Conservation (phyloP, 345 rosid genomes). For the Streptanthus diversifolius region DNA sequence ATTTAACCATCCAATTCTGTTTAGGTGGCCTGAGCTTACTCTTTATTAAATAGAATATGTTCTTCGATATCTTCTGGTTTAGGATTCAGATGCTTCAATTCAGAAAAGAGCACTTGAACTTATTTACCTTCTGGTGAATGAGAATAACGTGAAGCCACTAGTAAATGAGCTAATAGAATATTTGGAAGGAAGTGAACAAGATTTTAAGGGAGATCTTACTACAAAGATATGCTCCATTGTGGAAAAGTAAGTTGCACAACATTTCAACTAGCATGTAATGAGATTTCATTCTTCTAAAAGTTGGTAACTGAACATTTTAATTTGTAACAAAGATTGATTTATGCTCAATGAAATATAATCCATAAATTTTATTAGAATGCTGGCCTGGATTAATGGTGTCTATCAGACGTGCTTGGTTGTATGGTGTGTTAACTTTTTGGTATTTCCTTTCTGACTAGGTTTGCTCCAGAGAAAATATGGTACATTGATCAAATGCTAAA, state of each 20-base stretch:
- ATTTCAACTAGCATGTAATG: slow-evolving; percentile 12
- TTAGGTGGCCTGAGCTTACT: slow-evolving; percentile 3
- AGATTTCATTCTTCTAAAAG: slow-evolving; percentile 3
- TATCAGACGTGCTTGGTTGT: background rate
- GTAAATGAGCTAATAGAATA: slow-evolving; percentile 84
- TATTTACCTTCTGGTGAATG: slow-evolving; percentile 70
- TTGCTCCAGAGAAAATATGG: slow-evolving; percentile 93
- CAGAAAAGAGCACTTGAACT: slow-evolving; percentile 95
- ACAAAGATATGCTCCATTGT: slow-evolving; percentile 94
- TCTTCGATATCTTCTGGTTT: slow-evolving; percentile 39
- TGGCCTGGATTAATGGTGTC: slow-evolving; percentile 14
- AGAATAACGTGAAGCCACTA: slow-evolving; percentile 80
- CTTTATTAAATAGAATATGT: slow-evolving; percentile 10
- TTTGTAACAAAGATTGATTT: background rate
- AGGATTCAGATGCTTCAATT: slow-evolving; percentile 98
- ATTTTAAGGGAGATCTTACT: slow-evolving; percentile 91
- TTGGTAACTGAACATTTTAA: slow-evolving; percentile 11
- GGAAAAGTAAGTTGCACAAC: slow-evolving; percentile 70
- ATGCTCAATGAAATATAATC: slow-evolving; percentile 6
- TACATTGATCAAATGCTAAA: slow-evolving; percentile 97
- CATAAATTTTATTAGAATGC: slow-evolving; percentile 1
- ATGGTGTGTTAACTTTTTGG: slow-evolving; percentile 25
- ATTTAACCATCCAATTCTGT: slow-evolving; percentile 9
- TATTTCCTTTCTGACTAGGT: slow-evolving; percentile 52
- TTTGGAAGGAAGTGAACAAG: slow-evolving; percentile 92